Conservation (phyloP, 441 rosid genomes). For the Capsella rubella region DNA sequence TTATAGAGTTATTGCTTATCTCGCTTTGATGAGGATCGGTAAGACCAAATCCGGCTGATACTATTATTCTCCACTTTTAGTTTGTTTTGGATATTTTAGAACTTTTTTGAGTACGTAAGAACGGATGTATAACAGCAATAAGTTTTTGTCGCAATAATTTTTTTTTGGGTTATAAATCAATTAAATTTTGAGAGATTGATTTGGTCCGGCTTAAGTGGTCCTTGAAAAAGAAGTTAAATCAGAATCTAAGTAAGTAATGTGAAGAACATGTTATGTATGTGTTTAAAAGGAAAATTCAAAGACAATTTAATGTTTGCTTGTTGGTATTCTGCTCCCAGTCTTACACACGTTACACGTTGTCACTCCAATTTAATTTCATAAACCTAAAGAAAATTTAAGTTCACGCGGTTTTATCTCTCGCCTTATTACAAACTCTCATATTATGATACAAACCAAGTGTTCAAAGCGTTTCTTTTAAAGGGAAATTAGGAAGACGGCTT, state of each 20-base stretch:
- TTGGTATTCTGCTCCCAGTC: constrained; percentile 16
- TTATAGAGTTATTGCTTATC: constrained; percentile 80
- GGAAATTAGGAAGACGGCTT: background rate
- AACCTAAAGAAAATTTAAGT: constrained; percentile 6
- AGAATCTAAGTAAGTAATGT: constrained; percentile 30
- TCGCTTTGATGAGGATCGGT: constrained; percentile 65
- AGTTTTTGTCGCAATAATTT: background rate
- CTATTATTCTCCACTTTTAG: background rate
- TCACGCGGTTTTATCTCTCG: constrained; percentile 9
- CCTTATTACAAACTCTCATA: background rate
- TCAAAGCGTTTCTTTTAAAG: background rate
- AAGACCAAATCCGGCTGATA: constrained; percentile 41
- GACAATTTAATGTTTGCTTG: constrained; percentile 37
- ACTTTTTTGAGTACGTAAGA: constrained; percentile 14
- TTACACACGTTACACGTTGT: constrained; percentile 30
- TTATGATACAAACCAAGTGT: background rate
- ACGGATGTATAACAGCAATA: constrained; percentile 26
- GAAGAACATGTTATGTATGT: constrained; percentile 38
- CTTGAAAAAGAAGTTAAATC: constrained; percentile 2
- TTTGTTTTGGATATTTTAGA: constrained; percentile 1
- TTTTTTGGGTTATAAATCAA: background rate
- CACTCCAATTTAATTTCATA: background rate
- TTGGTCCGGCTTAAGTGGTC: constrained; percentile 32
- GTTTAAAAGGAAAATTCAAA: constrained; percentile 38
- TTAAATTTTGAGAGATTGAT: background rate